Base-by-base conservation (phyloP, 306 rosid species). In the Fragaria ananassa region DNA sequence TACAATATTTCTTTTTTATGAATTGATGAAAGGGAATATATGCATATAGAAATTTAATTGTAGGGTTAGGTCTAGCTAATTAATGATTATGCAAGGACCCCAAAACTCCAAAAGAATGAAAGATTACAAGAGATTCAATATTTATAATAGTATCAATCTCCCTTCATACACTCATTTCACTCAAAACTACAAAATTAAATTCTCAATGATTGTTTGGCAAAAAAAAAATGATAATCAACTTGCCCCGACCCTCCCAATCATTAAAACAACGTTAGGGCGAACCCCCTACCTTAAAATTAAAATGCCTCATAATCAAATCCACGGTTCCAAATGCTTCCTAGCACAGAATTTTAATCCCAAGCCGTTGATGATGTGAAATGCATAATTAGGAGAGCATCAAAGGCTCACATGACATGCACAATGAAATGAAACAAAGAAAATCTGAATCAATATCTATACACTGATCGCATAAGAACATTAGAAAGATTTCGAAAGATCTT, bases 401-500 rank as follows among this genome's bases (percentile, higher is more conserved):
- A 31, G 34, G 51, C 45, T 83, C 90, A 87, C 89, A 88, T 88
- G 93, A 72, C 66, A 54, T 73, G 74, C 74, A 82, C 53, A 76
- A 56, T 4, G 66, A 50, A 67, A 72, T 31, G 23, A 63, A 27
- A 21, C 39, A 74, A 44, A 44, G 4, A 44, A 44, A 74, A 60
- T 73, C 29, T 58, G 21, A 17, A 54, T 23, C 41, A 89, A 87
- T 84, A 74, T 68, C 70, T 77, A 79, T 76, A 74, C 70, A 78
- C 56, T n/a, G n/a, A n/a, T 74, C 70, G 74, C 50, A 62, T 78
- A 76, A 85, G 75, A 89, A 91, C 86, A 87, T 86, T 83, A 73
- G 70, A 83, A 83, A 85, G 88, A 87, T 87, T 84, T 80, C 79
- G 62, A 74, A 78, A 79, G 84, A 88, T 91, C 90, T 83, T 87